Conservation (phyloP, 179 eudicot species). For the Camellia oleifera region DNA sequence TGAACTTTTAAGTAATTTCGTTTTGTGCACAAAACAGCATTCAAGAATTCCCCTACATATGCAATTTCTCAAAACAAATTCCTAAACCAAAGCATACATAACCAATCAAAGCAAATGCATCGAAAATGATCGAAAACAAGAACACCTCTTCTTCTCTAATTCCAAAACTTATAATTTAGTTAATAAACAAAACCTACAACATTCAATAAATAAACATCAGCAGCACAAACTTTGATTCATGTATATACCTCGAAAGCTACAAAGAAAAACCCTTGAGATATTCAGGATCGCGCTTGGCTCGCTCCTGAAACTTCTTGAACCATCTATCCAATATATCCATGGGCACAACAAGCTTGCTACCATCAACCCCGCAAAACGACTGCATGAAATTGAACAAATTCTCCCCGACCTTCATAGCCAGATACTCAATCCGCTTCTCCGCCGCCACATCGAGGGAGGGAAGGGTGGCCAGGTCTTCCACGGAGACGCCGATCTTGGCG, state of each 20-base stretch:
- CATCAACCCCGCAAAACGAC: conserved; percentile 92
- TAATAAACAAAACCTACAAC: not conserved
- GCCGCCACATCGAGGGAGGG: conserved; percentile 80
- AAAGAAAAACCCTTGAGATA: conserved; percentile 84
- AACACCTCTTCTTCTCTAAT: not conserved
- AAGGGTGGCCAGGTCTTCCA: conserved; percentile 64
- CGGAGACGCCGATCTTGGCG: conserved; percentile 90
- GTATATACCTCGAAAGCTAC: conserved; percentile 28
- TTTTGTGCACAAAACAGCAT: not conserved
- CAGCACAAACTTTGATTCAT: not conserved
- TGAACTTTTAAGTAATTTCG: not conserved
- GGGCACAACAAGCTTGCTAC: conserved; percentile 78
- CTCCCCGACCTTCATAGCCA: conserved; percentile 91
- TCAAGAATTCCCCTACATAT: not conserved
- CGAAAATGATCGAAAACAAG: not conserved
- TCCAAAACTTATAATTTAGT: not conserved
- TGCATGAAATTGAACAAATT: conserved; percentile 96
- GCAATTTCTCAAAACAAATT: not conserved
- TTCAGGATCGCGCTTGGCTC: conserved; percentile 90
- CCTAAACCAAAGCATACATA: not conserved
- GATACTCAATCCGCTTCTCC: conserved; percentile 65
- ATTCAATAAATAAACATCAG: not conserved
- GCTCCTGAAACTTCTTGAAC: conserved; percentile 95
- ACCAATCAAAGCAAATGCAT: not conserved
- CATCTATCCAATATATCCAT: conserved; percentile 92